phyloP scores from a whole-genome alignment of 192 early-diverging fungal genomes.

The Gryganskiella cystojenkinii region DNA sequence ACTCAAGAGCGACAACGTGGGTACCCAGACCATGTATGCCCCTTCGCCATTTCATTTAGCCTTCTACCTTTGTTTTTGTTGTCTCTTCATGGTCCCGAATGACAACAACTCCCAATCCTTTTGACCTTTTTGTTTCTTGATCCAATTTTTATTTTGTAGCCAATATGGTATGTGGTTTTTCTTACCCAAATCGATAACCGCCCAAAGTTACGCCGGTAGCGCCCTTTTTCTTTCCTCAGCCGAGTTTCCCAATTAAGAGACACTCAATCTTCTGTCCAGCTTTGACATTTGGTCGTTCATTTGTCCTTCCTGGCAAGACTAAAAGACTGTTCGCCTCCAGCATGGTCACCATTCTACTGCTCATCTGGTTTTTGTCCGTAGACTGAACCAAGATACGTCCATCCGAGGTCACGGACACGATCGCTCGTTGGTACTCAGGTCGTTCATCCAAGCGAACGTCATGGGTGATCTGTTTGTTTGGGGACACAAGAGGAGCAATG shows the following conservation, averaged over 20 bases:
- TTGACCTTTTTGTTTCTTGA: too few relatives aligned
- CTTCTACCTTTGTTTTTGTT: too few relatives aligned
- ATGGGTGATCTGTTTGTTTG: constrained; percentile 55
- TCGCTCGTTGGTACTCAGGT: constrained; percentile 75
- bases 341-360: constrained; percentile 83
- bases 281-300: constrained; percentile 23
- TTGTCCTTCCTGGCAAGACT: constrained; percentile 68
- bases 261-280: constrained; percentile 62
- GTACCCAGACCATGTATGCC: too few relatives aligned
- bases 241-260: constrained; percentile 63
- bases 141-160: too few relatives aligned
- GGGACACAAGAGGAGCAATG: not conserved
- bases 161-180: too few relatives aligned
- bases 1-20: too few relatives aligned
- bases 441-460: constrained; percentile 69
- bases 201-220: not conserved
- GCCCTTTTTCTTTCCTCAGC: constrained; percentile 9
- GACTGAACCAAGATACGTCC: constrained; percentile 59
- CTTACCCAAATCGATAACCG: too few relatives aligned
- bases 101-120: too few relatives aligned
- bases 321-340: constrained; percentile 81
- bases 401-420: constrained; percentile 44
- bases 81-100: too few relatives aligned
- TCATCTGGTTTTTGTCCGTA: constrained; percentile 80
- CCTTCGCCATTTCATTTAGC: too few relatives aligned